These are phyloP conservation scores for Filosporella fistucella DNA, from an alignment of 495 filamentous ascomycete species.

Conservation along the genomic window DNA sequence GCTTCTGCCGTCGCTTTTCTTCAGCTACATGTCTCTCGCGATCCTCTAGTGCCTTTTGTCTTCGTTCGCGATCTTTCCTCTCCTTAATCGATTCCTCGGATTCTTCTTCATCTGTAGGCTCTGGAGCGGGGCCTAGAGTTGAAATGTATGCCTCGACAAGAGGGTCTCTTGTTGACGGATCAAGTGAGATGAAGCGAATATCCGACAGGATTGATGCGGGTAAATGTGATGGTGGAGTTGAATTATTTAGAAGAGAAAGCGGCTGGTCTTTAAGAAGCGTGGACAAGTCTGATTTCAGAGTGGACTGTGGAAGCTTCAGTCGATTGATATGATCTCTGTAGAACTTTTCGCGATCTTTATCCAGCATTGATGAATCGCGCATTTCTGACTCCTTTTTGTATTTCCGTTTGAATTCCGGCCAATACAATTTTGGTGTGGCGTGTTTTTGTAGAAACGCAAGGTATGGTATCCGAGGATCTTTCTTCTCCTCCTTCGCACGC, in stretches of 20 bases:
- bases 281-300: conserved; percentile 74
- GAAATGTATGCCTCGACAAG: conserved; percentile 74
- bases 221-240: conserved; percentile 56
- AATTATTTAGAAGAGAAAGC: conserved; percentile 58
- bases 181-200: conserved; percentile 75
- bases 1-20: conserved; percentile 64
- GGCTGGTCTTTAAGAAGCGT: conserved; percentile 69
- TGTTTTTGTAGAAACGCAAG: conserved; percentile 74
- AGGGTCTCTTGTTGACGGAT: conserved; percentile 62
- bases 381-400: conserved; percentile 77
- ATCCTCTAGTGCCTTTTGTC: conserved; percentile 72
- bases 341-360: conserved; percentile 87
- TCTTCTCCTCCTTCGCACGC: conserved; percentile 73
- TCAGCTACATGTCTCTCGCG: conserved; percentile 69
- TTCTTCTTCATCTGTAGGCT: conserved; percentile 46
- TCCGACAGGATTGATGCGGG: conserved; percentile 69
- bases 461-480: conserved; percentile 81
- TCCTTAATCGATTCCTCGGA: conserved; percentile 57
- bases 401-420: conserved; percentile 93
- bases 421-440: conserved; percentile 87
- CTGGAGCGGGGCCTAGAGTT: conserved; percentile 63
- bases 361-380: conserved; percentile 67
- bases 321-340: conserved; percentile 83
- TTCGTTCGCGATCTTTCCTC: conserved; percentile 56
- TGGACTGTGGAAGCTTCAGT: conserved; percentile 69